phyloP scores from a whole-genome alignment of 768 basidiomycete genomes.

The Rhizopogon roseolus region DNA sequence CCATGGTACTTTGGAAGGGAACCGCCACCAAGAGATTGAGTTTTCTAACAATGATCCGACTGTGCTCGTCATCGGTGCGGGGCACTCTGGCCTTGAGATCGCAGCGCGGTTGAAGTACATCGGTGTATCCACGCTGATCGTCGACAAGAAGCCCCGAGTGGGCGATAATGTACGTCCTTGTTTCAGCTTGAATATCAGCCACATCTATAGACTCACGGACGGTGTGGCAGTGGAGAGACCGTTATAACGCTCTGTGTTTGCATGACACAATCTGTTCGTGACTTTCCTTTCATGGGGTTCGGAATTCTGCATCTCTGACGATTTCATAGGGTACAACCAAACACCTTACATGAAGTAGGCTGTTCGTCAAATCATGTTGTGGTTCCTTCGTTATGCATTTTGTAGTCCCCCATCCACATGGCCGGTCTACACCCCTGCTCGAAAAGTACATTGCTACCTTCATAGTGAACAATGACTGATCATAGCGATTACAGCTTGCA shows the following conservation, averaged over 20 bases:
- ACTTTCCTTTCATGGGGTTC: background rate
- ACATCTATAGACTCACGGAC: background rate
- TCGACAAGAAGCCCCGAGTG: constrained; percentile 43
- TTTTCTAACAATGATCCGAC: constrained; percentile 48
- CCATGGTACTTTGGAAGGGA: constrained; percentile 53
- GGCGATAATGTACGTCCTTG: constrained; percentile 37
- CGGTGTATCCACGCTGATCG: constrained; percentile 48
- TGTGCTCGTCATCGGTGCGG: constrained; percentile 61
- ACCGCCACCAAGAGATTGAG: constrained; percentile 35
- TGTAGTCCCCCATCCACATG: too few species aligned
- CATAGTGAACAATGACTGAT: background rate
- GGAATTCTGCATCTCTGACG: background rate
- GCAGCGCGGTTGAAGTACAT: constrained; percentile 64
- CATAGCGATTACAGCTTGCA: constrained; percentile 36
- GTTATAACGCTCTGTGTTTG: constrained; percentile 5
- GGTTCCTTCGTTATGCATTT: background rate
- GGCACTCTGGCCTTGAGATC: constrained; percentile 61
- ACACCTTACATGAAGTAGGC: background rate
- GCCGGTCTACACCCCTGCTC: too few species aligned
- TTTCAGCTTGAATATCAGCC: too few species aligned
- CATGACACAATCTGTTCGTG: constrained; percentile 22
- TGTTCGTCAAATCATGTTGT: too few species aligned
- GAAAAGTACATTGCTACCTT: too few species aligned
- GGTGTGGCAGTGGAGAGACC: constrained; percentile 37
- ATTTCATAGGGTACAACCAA: too few species aligned